Evolutionary conservation across 2,329 filamentous ascomycete genomes (phyloP).

Genomic region (Pseudopyrenochaeta lycopersici): DNA sequence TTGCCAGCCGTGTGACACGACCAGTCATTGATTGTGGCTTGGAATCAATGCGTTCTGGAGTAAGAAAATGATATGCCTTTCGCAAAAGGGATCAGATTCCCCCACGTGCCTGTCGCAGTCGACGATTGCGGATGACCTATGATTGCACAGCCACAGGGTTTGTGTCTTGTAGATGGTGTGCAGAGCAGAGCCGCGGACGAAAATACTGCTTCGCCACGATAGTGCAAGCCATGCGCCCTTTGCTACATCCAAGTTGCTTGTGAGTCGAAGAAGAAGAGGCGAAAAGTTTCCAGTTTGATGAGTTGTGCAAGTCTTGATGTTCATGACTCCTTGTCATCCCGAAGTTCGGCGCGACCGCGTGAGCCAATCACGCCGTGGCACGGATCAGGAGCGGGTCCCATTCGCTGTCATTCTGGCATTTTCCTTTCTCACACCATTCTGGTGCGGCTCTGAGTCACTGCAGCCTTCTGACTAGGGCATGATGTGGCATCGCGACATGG

Average conservation of each 20-base stretch:
- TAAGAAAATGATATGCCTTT: background rate
- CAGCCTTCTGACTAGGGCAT: conserved; percentile 40
- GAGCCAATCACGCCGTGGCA: conserved; percentile 39
- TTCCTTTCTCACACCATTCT: conserved; percentile 33
- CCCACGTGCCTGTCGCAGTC: background rate
- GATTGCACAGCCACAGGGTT: conserved; percentile 10
- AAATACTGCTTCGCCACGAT: background rate
- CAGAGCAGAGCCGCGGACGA: background rate
- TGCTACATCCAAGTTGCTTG: conserved; percentile 1
- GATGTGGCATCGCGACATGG: conserved; percentile 26
- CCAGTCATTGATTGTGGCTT: background rate
- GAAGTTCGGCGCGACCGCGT: conserved; percentile 40
- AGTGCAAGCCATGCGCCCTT: conserved; percentile 11
- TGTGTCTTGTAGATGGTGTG: background rate
- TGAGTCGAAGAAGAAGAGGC: conserved; percentile 25
- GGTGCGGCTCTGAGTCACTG: conserved; percentile 47
- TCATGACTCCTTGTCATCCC: conserved; percentile 35
- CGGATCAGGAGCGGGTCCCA: conserved; percentile 25
- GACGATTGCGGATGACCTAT: background rate
- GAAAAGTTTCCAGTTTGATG: conserved; percentile 20
- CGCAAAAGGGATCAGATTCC: background rate
- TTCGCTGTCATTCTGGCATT: conserved; percentile 27
- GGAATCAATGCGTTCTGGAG: background rate
- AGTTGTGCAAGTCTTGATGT: conserved; percentile 25
- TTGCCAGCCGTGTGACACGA: background rate